phyloP scores from a whole-genome alignment of 176 grass and related monocot species.

The Musa acuminata region DNA sequence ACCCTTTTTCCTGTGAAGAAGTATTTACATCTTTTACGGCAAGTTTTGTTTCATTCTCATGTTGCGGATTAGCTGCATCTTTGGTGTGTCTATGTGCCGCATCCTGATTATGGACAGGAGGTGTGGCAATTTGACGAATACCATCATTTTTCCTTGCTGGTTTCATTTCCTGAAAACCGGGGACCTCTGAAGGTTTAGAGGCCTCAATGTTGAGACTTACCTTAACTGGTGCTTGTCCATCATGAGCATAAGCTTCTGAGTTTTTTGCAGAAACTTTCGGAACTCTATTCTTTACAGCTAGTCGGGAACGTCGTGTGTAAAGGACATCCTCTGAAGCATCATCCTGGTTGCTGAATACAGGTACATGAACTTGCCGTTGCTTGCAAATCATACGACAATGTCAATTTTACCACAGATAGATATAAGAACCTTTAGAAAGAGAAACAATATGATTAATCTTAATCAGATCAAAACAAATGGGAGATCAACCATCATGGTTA shows the following conservation, averaged over 20 bases:
- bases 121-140: not conserved
- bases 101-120: not conserved
- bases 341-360: not conserved
- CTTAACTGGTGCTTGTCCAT: too few relatives aligned
- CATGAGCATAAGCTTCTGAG: too few relatives aligned
- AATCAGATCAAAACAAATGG: too few relatives aligned
- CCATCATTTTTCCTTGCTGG: not conserved
- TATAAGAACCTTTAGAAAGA: not conserved
- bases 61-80: not conserved
- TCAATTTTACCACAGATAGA: not conserved
- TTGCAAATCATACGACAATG: not conserved
- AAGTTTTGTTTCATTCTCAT: not conserved
- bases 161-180: not conserved
- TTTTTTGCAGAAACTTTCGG: too few relatives aligned
- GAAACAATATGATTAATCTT: not conserved
- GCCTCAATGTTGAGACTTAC: not conserved
- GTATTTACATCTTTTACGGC: not conserved
- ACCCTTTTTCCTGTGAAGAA: not conserved
- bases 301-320: too few relatives aligned
- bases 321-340: too few relatives aligned
- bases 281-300: too few relatives aligned
- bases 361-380: not conserved
- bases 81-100: not conserved
- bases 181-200: not conserved
- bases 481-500: too few relatives aligned